Evolutionary conservation across 768 basidiomycete genomes (phyloP).

Genomic region (Pleurotus giganteus): DNA sequence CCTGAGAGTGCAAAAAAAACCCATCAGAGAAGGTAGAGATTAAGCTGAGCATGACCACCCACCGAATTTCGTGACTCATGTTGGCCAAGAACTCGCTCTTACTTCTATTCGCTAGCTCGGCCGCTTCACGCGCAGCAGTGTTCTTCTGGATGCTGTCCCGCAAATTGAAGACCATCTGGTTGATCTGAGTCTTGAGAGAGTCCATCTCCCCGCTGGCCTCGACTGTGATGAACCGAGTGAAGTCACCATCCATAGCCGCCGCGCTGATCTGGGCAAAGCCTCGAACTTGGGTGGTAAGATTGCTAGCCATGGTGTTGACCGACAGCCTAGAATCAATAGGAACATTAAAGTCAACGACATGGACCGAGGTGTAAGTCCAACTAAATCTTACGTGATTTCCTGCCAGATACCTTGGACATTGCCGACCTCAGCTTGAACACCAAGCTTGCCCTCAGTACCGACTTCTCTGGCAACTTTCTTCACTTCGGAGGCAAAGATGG

Average conservation of each 20-base stretch:
- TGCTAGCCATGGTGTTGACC: constrained; percentile 97
- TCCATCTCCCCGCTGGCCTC: constrained; percentile 99
- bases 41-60: constrained; percentile 30
- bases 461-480: constrained; percentile 97
- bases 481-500: constrained; percentile 59
- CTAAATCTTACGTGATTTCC: constrained; percentile 83
- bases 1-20: constrained; percentile 36
- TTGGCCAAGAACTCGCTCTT: constrained; percentile 99
- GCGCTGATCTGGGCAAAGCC: constrained; percentile 99
- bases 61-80: constrained; percentile 97
- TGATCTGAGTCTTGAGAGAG: constrained; percentile 97
- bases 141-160: constrained; percentile 98
- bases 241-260: constrained; percentile 98
- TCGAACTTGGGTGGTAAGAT: constrained; percentile 96
- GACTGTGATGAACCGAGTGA: constrained; percentile 98
- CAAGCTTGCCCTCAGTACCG: constrained; percentile 97
- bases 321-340: constrained; percentile 56
- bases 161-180: constrained; percentile 98
- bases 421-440: constrained; percentile 95
- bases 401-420: constrained; percentile 99
- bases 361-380: not conserved
- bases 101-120: constrained; percentile 94
- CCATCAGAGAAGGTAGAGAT: constrained; percentile 8
- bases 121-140: constrained; percentile 94
- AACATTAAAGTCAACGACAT: no score